These are phyloP conservation scores for Asterophora lycoperdoides DNA, from an alignment of 768 basidiomycete genomes.

Conservation along the genomic window DNA sequence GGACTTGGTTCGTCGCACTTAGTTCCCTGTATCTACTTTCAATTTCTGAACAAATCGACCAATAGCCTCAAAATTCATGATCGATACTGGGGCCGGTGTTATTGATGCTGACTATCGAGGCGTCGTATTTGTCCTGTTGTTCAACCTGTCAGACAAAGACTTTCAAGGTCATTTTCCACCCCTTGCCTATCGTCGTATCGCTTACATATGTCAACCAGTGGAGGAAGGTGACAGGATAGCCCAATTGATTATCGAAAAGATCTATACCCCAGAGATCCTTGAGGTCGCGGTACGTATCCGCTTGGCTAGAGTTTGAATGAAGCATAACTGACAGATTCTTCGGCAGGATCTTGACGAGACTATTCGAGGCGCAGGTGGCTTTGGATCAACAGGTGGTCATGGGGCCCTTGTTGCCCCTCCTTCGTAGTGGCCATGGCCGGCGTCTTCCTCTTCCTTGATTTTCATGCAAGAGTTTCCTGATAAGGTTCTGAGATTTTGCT, in stretches of 20 bases:
- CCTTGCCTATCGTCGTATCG: not conserved
- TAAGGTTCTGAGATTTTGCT: not conserved
- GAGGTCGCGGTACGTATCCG: constrained; percentile 74
- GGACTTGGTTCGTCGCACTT: constrained; percentile 73
- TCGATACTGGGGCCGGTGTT: constrained; percentile 96
- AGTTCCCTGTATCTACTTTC: not conserved
- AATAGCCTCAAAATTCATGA: constrained; percentile 93
- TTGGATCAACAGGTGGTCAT: constrained; percentile 94
- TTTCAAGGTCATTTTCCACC: constrained; percentile 59
- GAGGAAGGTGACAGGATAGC: constrained; percentile 94
- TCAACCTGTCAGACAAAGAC: constrained; percentile 87
- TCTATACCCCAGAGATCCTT: constrained; percentile 77
- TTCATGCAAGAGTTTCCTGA: not conserved
- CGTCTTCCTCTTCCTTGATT: not conserved
- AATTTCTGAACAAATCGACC: not conserved
- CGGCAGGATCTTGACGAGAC: constrained; percentile 81
- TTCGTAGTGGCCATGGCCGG: constrained; percentile 1
- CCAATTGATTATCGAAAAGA: constrained; percentile 89
- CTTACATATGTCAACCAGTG: constrained; percentile 42
- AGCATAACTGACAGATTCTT: not conserved
- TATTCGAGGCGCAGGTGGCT: constrained; percentile 77
- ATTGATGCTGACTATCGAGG: constrained; percentile 97
- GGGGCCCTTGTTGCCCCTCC: constrained; percentile 33
- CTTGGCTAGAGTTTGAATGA: not conserved
- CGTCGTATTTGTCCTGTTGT: constrained; percentile 83